These are phyloP conservation scores for Raffaelea ambrosiae DNA, from an alignment of 2,329 filamentous ascomycete species.

Conservation along the genomic window DNA sequence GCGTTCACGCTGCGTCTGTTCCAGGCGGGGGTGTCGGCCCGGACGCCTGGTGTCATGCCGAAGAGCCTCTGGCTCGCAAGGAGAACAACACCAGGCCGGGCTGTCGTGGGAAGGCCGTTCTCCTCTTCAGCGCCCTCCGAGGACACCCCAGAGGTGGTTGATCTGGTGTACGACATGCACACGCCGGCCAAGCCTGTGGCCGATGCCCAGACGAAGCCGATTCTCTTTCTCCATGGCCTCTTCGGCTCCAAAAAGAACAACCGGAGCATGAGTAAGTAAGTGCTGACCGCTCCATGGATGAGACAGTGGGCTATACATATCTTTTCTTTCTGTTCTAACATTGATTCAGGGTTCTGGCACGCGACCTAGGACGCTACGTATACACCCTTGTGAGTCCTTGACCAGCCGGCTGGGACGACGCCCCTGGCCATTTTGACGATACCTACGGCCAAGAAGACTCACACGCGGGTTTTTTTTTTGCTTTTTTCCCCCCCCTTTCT, in stretches of 20 bases:
- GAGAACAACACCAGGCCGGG: neutral
- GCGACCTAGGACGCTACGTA: slow-evolving; percentile 70
- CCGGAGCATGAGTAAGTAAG: slow-evolving; percentile 86
- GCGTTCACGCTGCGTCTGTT: neutral
- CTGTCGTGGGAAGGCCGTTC: too few relatives aligned
- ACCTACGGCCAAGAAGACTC: neutral
- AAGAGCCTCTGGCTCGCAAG: neutral
- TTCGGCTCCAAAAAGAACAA: slow-evolving; percentile 97
- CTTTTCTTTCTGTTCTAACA: too few relatives aligned
- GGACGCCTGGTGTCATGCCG: neutral
- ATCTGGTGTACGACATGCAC: slow-evolving; percentile 59
- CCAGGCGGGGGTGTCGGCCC: neutral
- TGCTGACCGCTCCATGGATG: slow-evolving; percentile 9
- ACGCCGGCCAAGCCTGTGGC: slow-evolving; percentile 39
- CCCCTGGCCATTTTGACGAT: too few relatives aligned
- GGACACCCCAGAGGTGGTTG: slow-evolving; percentile 12
- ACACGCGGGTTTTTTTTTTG: neutral
- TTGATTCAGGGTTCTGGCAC: slow-evolving; percentile 59
- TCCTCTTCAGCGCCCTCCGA: neutral
- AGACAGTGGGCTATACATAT: too few relatives aligned
- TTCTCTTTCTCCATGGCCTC: slow-evolving; percentile 84
- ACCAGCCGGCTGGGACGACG: too few relatives aligned
- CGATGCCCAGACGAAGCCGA: slow-evolving; percentile 45
- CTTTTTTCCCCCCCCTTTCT: too few relatives aligned
- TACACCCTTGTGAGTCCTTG: slow-evolving; percentile 62